phyloP scores from a whole-genome alignment of 1,284 basidiomycete genomes.

The Chondrostereum purpureum region DNA sequence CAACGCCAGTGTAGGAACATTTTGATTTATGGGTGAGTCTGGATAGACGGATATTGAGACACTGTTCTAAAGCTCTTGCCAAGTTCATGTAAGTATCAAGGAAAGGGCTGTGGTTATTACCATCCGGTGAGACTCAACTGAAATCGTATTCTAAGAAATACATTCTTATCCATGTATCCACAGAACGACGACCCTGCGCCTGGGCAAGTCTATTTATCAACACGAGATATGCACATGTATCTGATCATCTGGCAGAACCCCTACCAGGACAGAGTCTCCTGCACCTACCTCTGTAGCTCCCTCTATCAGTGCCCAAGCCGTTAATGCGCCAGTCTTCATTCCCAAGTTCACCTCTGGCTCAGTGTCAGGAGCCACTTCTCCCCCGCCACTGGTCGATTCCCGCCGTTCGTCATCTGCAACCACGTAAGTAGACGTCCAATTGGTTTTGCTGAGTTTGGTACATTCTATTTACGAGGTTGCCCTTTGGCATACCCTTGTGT shows the following conservation, averaged over 20 bases:
- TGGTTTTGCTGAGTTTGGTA: too few relatives aligned
- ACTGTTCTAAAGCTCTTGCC: constrained; percentile 4
- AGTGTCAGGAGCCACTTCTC: constrained; percentile 21
- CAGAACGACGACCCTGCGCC: too few relatives aligned
- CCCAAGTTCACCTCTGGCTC: constrained; percentile 53
- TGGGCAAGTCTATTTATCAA: too few relatives aligned
- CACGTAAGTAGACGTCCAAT: too few relatives aligned
- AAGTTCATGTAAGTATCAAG: constrained; percentile 80
- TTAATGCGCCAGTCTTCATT: constrained; percentile 82
- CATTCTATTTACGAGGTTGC: constrained; percentile 2
- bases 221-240: too few relatives aligned
- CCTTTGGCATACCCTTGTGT: too few relatives aligned
- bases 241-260: too few relatives aligned
- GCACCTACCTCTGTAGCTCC: constrained; percentile 16
- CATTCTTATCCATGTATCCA: too few relatives aligned
- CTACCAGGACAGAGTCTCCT: constrained; percentile 39
- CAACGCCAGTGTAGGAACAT: constrained; percentile 84
- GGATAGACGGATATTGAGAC: background rate
- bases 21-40: constrained; percentile 74
- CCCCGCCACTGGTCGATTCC: constrained; percentile 10
- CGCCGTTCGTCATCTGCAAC: constrained; percentile 5
- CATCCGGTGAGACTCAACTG: constrained; percentile 74
- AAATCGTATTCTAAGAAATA: too few relatives aligned
- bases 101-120: constrained; percentile 79
- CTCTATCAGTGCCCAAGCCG: constrained; percentile 35